Percentiles rank a stretch among this genome's conserved stretches.
Conservation (phyloP, 2,329 filamentous ascomycete genomes). For the Incumbomyces delicatus region DNA sequence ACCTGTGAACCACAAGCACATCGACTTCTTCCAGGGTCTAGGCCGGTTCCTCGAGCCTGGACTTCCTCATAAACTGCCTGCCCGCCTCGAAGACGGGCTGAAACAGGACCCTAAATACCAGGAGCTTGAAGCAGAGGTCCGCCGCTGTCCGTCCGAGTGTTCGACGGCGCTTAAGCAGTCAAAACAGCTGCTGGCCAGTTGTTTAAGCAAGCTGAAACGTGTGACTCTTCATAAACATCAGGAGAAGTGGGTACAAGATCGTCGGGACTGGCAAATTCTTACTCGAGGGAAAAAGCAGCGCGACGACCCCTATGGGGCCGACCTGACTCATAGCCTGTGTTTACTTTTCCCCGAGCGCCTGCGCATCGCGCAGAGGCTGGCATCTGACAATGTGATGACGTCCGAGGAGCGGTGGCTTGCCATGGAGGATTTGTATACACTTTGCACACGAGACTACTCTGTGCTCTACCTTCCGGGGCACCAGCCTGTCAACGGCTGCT, state of each 20-base stretch:
- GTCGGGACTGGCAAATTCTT: too few relatives aligned
- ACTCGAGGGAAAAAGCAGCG: slow-evolving; percentile 8
- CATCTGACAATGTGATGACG: slow-evolving; percentile 1
- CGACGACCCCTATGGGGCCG: slow-evolving; percentile 3
- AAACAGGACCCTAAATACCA: slow-evolving; percentile 6
- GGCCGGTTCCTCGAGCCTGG: slow-evolving; percentile 13
- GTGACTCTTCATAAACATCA: too few relatives aligned
- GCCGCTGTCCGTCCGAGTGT: background rate
- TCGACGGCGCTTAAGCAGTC: too few relatives aligned
- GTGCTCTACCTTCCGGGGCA: slow-evolving; percentile 8
- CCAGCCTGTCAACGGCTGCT: too few relatives aligned
- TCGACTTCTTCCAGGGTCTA: slow-evolving; percentile 16
- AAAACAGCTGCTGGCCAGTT: too few relatives aligned
- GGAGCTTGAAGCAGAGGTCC: slow-evolving; percentile 9
- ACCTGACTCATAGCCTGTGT: slow-evolving; percentile 7
- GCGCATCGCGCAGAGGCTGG: slow-evolving; percentile 7
- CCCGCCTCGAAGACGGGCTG: slow-evolving; percentile 10
- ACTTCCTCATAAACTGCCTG: slow-evolving; percentile 11
- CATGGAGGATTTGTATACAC: slow-evolving; percentile 7
- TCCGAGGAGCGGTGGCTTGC: slow-evolving; percentile 8
- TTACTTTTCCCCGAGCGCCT: slow-evolving; percentile 9
- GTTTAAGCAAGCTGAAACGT: too few relatives aligned
- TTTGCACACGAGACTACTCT: slow-evolving; percentile 7
- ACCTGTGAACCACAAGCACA: slow-evolving; percentile 10
- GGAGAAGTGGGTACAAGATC: too few relatives aligned